These are phyloP conservation scores for Leccinum variicolor DNA, from an alignment of 768 basidiomycete species.

Conservation along the genomic window DNA sequence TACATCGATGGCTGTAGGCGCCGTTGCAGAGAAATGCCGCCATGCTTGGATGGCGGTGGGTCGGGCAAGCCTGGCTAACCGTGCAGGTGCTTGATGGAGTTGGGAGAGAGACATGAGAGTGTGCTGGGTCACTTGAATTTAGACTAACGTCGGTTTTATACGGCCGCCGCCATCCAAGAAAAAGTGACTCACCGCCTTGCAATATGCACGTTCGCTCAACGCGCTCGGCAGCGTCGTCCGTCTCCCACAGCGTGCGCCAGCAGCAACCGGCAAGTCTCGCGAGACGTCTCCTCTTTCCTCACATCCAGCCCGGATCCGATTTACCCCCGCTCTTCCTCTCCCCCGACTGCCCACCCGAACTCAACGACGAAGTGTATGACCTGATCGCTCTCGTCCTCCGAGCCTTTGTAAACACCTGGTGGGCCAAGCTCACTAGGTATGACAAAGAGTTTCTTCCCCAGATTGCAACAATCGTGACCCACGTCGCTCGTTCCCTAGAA, in stretches of 20 bases:
- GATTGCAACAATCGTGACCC: slow-evolving; percentile 55
- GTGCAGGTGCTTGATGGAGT: slow-evolving; percentile 9
- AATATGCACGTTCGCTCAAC: slow-evolving; percentile 6
- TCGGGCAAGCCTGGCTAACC: slow-evolving; percentile 6
- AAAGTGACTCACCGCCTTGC: background rate
- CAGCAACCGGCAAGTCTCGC: slow-evolving; percentile 39
- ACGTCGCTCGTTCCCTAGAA: slow-evolving; percentile 60
- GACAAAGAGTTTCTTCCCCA: slow-evolving; percentile 81
- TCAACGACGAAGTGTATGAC: slow-evolving; percentile 61
- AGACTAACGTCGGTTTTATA: slow-evolving; percentile 23
- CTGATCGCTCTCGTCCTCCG: slow-evolving; percentile 76
- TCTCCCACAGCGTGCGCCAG: slow-evolving; percentile 16
- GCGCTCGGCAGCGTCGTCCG: slow-evolving; percentile 24
- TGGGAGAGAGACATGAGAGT: slow-evolving; percentile 19
- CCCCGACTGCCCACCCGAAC: slow-evolving; percentile 44
- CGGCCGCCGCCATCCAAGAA: background rate
- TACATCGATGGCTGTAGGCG: slow-evolving; percentile 49
- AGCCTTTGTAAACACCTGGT: slow-evolving; percentile 82
- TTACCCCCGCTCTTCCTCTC: slow-evolving; percentile 54
- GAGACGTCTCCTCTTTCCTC: slow-evolving; percentile 63
- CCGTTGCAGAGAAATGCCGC: slow-evolving; percentile 14
- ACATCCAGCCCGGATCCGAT: slow-evolving; percentile 39
- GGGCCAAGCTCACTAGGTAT: slow-evolving; percentile 77
- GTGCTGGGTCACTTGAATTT: background rate
- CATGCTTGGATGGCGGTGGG: too few species aligned